A percentile compares a stretch with the other conserved stretches of the same genome.
phyloP scores from a whole-genome alignment of 345 rosid genomes.

The Passiflora organensis region DNA sequence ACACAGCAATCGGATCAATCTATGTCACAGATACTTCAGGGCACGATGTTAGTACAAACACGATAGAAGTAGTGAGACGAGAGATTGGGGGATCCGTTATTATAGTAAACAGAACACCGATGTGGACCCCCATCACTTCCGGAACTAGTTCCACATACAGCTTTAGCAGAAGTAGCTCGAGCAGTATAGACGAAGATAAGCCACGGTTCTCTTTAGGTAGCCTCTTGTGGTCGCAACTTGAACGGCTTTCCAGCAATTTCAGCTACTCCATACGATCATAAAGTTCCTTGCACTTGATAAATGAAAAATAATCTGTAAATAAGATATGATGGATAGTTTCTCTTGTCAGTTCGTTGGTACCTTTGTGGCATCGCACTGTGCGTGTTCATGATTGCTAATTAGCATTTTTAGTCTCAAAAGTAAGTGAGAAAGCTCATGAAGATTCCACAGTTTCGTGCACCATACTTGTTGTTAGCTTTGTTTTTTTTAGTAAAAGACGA shows the following conservation, averaged over 20 bases:
- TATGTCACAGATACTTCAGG: slow-evolving; percentile 64
- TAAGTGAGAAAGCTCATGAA: too few relatives aligned
- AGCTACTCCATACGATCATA: slow-evolving; percentile 36
- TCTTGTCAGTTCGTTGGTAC: neutral
- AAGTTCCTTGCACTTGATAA: neutral
- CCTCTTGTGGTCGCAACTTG: slow-evolving; percentile 69
- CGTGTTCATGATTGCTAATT: too few relatives aligned
- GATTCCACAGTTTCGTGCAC: too few relatives aligned
- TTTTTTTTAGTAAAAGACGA: too few relatives aligned
- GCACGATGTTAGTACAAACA: slow-evolving; percentile 30
- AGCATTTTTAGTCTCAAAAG: too few relatives aligned
- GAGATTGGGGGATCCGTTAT: slow-evolving; percentile 59
- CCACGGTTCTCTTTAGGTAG: slow-evolving; percentile 51
- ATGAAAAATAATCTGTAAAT: neutral
- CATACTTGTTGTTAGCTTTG: too few relatives aligned
- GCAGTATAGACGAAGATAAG: slow-evolving; percentile 23
- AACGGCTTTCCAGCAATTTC: slow-evolving; percentile 51
- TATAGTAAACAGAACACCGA: slow-evolving; percentile 37
- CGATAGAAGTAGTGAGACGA: slow-evolving; percentile 45
- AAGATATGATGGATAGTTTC: neutral
- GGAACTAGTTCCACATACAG: slow-evolving; percentile 23
- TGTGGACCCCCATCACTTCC: slow-evolving; percentile 21
- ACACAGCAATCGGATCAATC: slow-evolving; percentile 63
- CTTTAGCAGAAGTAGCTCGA: slow-evolving; percentile 19
- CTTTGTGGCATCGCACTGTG: slow-evolving; percentile 7